Evolutionary conservation across 2,329 filamentous ascomycete genomes (phyloP), one percentile per base, ranked within the genome.

Genomic region (Lachnellula subtilissima): DNA sequence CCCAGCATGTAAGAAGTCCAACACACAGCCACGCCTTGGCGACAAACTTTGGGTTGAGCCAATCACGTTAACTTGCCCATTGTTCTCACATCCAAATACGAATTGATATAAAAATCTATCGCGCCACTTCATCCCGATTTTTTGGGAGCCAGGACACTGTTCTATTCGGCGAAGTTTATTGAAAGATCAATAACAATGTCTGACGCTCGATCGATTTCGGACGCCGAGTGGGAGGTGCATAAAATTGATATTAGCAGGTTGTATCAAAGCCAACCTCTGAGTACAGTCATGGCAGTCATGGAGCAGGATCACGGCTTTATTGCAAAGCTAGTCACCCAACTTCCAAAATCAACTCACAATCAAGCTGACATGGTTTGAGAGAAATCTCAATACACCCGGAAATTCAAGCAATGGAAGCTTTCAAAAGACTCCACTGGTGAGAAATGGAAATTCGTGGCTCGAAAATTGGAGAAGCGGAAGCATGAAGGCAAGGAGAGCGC

Each of bases 381-480:
- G 3, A 59, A 59, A 56, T 36, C 52, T 35, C 59, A 61, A 53
- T 61, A 61, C 37, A 55, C 25, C 14, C 45, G 57, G 51, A 61
- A 55, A 52, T 52, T 61, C 39, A 52, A 55, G 42, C 45, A 59
- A 52, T 57, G 54, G 54, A 39, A 45, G 25, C 39, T 61, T n/a
- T 42, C 32, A 42, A 61, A 61, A 39, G 48, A 59, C 23, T 55
- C 52, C 7, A 61, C 57, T 45, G 48, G 17, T 45, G 59, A 57
- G 11, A 54, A 50, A 7, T 61, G 59, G 57, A 55, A 59, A 56
- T 50, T 52, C 32, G 40, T 56, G 8, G 52, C 52, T 40, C 46
- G 45, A 40, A 55, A 59, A 49, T 50, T 61, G 32, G 23, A 55
- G 48, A 57, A 57, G 46, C 52, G 54, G 46, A 57, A 55, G 40